Evolutionary conservation across 2,329 filamentous ascomycete genomes (phyloP), one percentile per base, ranked within the genome.

Genomic region (Tolypocladium tropicale): DNA sequence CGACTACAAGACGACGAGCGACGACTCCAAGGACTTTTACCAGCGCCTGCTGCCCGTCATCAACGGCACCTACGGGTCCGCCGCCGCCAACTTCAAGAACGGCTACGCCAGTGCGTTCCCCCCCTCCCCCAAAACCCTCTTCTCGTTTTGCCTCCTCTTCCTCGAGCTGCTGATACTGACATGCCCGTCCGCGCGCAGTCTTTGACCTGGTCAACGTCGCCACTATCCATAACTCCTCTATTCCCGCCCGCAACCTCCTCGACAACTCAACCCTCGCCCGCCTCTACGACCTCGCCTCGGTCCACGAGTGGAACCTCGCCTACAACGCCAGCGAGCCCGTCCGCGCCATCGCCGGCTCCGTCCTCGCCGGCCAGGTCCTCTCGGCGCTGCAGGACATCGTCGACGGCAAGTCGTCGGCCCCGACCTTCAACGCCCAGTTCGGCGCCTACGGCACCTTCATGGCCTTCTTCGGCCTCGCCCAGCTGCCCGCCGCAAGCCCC

Each of bases 271-370:
- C 80, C 30, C 75, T 90, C 55, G 68, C 74, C 63, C 82, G 88
- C 67, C 80, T 94, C 56, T 79, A 81, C 63, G 79, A 80, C n/a
- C 82, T 94, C 34, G 91, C 92, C 62, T 84, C 92, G 68, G 74
- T 76, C 57, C 89, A 94, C 70, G 88, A 96, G 70, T 95, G 82
- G 77, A 86, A 85, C 65, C 83, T 94, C 16, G 89, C 89, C 54
- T 95, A 87, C 81, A 93, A 95, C 74, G 72, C 75, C 60, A 87
- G 84, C 72, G 89, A 92, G 64, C 74, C 79, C 49, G 76, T 80
- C 62, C 79, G 82, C 54, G 78, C 82, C 62, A 77, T 86, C 60
- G 75, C 78, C 3, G 83, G 81, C 59, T 72, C 77, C 56, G 79
- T 82, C 28, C 74, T 85, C 3, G 81, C 79, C 2, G 79, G 75